Evolutionary conservation across 2,329 filamentous ascomycete species (phyloP).

Genomic region (Exophiala alcalophila): DNA sequence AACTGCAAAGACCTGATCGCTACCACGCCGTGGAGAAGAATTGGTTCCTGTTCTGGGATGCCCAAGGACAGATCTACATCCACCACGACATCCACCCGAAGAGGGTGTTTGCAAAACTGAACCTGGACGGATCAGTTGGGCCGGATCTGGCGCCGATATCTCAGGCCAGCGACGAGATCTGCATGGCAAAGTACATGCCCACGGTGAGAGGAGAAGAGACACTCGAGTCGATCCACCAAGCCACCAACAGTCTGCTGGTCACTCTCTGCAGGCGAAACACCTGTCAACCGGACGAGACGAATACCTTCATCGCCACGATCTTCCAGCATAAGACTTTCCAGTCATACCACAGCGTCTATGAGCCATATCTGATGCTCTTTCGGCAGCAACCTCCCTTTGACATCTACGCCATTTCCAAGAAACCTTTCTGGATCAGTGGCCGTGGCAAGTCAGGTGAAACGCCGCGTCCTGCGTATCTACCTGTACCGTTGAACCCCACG

Average conservation of each 20-base stretch:
- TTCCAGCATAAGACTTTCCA: constrained; percentile 55
- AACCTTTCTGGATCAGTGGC: constrained; percentile 57
- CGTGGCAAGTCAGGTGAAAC: constrained; percentile 28
- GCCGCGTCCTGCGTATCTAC: constrained; percentile 19
- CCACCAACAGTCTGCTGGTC: constrained; percentile 57
- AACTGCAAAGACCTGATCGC: constrained; percentile 49
- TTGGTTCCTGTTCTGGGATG: constrained; percentile 61
- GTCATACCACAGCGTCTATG: constrained; percentile 40
- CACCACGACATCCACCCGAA: constrained; percentile 54
- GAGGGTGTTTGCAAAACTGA: constrained; percentile 50
- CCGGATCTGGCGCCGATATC: constrained; percentile 46
- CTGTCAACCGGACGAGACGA: constrained; percentile 44
- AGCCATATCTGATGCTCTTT: constrained; percentile 28
- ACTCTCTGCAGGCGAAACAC: constrained; percentile 51
- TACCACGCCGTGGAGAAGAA: constrained; percentile 56
- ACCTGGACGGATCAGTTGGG: constrained; percentile 46
- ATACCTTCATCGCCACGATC: constrained; percentile 56
- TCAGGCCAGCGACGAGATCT: constrained; percentile 42
- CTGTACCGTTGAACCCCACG: background rate
- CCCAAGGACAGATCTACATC: constrained; percentile 44
- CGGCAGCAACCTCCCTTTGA: constrained; percentile 21
- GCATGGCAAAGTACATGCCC: constrained; percentile 50
- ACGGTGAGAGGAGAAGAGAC: constrained; percentile 36
- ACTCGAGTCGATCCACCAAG: constrained; percentile 58
- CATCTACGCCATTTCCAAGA: constrained; percentile 23